Percentiles rank a stretch among this genome's conserved stretches.
Conservation (phyloP, 78 protist genomes). For the Polysphondylium violaceum region DNA sequence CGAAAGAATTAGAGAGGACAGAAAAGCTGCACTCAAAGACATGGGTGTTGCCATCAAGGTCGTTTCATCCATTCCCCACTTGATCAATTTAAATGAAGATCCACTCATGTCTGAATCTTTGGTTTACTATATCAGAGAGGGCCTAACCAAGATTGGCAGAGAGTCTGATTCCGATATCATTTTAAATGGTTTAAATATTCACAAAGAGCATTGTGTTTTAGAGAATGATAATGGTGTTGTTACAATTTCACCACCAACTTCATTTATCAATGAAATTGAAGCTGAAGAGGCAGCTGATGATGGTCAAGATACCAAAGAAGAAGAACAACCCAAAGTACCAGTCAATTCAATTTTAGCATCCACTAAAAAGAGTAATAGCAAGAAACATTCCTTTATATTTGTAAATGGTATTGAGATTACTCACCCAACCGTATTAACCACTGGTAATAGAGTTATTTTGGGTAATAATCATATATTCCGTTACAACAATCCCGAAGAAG, state of each 20-base stretch:
- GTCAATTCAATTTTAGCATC: neutral
- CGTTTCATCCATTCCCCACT: slow-evolving; percentile 80
- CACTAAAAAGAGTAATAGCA: neutral
- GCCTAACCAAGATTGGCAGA: slow-evolving; percentile 70
- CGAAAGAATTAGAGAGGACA: slow-evolving; percentile 60
- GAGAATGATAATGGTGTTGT: slow-evolving; percentile 36
- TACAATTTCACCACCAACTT: slow-evolving; percentile 30
- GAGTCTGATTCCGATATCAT: slow-evolving; percentile 77
- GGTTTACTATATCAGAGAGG: slow-evolving; percentile 81
- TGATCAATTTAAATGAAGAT: slow-evolving; percentile 92
- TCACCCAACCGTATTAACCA: slow-evolving; percentile 26
- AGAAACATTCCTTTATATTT: slow-evolving; percentile 36
- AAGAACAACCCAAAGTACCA: neutral
- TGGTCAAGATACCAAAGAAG: neutral
- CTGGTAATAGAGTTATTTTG: slow-evolving; percentile 79
- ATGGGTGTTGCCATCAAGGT: slow-evolving; percentile 82
- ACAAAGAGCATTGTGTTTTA: slow-evolving; percentile 73
- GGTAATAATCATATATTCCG: slow-evolving; percentile 87
- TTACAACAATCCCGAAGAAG: slow-evolving; percentile 84
- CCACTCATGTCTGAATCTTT: slow-evolving; percentile 89
- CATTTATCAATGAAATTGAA: neutral
- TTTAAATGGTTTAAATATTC: slow-evolving; percentile 80
- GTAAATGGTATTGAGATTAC: slow-evolving; percentile 69
- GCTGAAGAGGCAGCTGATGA: neutral
- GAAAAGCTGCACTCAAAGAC: slow-evolving; percentile 74